Base-by-base conservation (phyloP, 129 eudicot species). In the Helianthus tuberosus region DNA sequence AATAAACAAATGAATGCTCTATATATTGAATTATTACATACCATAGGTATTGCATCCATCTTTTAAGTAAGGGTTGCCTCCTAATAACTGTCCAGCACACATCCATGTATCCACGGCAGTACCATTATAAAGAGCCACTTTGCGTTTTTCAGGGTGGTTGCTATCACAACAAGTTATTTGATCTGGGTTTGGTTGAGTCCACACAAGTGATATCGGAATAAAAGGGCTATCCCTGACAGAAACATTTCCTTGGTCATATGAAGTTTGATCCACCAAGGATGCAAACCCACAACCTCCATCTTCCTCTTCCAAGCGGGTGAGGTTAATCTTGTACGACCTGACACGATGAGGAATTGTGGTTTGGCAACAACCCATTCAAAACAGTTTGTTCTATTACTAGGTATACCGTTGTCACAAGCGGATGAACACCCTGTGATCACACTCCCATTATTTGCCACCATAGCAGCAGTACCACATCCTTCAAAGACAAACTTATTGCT, bases 401-500 rank as follows among this genome's bases (percentile, higher is more conserved):
- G 8, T 5, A 10, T 41, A 41, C 6, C 46, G 6, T 41, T 41
- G 8, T 0, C 46, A 41, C 46, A 41, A 41, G 8, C 10, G 46
- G 46, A 41, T 41, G 46, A 41, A 41, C 46, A 41, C 46, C 2
- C 46, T 41, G 46, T 6, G 10, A 41, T 10, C 2, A 5, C 46
- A 41, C 46, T 41, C 46, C 8, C 46, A 41, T 41, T 6, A 41
- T 5, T 41, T 41, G 46, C 46, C 8, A 41, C 4, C 46, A 41
- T 41, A 41, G 46, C 1, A 6, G 46, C 46, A 41, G 8, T 41
- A 41, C 46, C 46, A 41, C 46, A 41, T 2, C 46, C 46, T 10
- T 41, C 46, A 41, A 6, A 5, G 0, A 35, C 23, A 49, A 74
- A 64, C 44, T 17, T 77, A 59, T 77, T 77, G 12, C 46, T 41